Base-by-base conservation (phyloP, 805 yeast species). In the Candida michaelii region DNA sequence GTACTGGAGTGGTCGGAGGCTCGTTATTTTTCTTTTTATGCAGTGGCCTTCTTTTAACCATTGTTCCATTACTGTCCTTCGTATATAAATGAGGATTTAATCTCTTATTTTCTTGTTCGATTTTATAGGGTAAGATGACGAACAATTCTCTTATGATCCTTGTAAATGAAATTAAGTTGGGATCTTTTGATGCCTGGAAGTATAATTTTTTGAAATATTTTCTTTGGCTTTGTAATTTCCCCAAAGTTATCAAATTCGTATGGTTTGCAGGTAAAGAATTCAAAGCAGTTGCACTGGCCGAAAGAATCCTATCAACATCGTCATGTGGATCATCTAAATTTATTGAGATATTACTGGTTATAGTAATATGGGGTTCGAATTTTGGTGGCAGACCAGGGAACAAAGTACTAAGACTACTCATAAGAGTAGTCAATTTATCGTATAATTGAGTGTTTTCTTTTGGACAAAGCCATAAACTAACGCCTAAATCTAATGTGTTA, bases 391-490 rank as follows among this genome's bases (percentile, higher is more conserved):
- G 73, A 39, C 80, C 83, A 9, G 85, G 85, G 54, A 86, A 84
- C n/a, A 85, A 64, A 1, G 90, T 82, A 32, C 75, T 77, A 27
- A 86, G 60, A 8, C 89, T 81, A n/a, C 74, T 66, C 60, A 83
- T 82, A 27, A 83, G 66, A 14, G 84, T 76, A 11, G 67, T 63
- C 16, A 86, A 59, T 36, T 79, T 77, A 38, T 82, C 86, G 52
- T 76, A 60, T 16, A 82, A 63, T 25, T 73, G 72, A 4, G 82
- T 62, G 35, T 74, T 75, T 14, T 66, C 66, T 41, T 69, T 76
- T 1, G 95, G 95, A 58, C 83, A 80, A 33, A 83, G 79, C 95
- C 95, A 86, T 39, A 86, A 68, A 44, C 93, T 81, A 21, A 49
- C 52, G 15, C 52, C 52, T 40, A 46, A 41, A 17, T 42, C 38